Evolutionary conservation across 2,329 filamentous ascomycete species (phyloP).

Genomic region (Arthrobotrys pseudoclavata): DNA sequence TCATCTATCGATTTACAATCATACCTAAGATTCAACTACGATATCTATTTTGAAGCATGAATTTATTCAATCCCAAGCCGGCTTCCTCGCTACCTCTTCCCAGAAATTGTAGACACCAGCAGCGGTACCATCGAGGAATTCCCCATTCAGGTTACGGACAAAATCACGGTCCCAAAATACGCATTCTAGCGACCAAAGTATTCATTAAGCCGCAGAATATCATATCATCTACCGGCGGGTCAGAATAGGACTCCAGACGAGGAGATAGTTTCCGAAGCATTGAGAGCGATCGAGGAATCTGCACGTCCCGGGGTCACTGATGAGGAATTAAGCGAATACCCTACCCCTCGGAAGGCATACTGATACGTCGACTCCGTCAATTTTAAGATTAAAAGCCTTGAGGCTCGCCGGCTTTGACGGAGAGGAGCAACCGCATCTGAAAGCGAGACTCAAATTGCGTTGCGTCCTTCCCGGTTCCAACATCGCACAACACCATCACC

Average conservation of each 20-base stretch:
- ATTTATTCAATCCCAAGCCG: slow-evolving; percentile 23
- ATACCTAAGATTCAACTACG: background rate
- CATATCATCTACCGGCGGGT: slow-evolving; percentile 34
- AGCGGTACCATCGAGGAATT: slow-evolving; percentile 14
- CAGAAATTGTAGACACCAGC: background rate
- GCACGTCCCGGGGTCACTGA: background rate
- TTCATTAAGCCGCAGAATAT: slow-evolving; percentile 38
- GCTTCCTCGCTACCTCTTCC: slow-evolving; percentile 34
- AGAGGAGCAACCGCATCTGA: background rate
- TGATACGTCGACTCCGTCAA: background rate
- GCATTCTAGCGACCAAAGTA: slow-evolving; percentile 22
- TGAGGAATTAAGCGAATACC: background rate
- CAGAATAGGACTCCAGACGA: slow-evolving; percentile 19
- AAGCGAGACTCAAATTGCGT: background rate
- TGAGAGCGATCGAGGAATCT: slow-evolving; percentile 15
- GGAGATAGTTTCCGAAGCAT: slow-evolving; percentile 1
- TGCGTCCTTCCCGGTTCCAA: slow-evolving; percentile 1
- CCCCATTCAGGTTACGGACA: slow-evolving; percentile 4
- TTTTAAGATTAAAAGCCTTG: no score
- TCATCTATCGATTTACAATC: background rate
- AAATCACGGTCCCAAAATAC: slow-evolving; percentile 25
- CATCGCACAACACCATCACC: slow-evolving; percentile 7
- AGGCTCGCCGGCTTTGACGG: no score
- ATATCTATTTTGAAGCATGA: slow-evolving; percentile 11
- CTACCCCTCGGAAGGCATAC: background rate